Evolutionary conservation across 306 rosid genomes (phyloP), one percentile per base, ranked within the genome.

Genomic region (Purshia tridentata): DNA sequence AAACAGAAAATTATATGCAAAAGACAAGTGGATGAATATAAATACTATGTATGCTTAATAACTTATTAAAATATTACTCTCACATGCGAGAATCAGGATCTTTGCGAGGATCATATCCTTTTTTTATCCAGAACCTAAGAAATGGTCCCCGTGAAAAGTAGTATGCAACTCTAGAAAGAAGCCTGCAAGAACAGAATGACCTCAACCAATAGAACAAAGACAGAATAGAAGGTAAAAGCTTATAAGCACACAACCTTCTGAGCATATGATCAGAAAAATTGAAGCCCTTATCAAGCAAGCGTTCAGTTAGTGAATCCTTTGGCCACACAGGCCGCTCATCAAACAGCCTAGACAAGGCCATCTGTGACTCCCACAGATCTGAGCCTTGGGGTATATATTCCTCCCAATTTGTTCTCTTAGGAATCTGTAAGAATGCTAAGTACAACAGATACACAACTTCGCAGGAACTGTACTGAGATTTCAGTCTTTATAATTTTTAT

Each of bases 121-220:
- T 94, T 87, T 78, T 94, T 65, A 94, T 91, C 98, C 97, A 89
- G 57, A 94, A 91, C 81, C 97, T 85, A 60, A 78, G 88, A 86
- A 89, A 94, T 61, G 98, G 98, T 74, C 98, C 97, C 61, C 95
- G 84, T 1, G 98, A 89, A 79, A 91, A 94, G 88, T 91, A 94
- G 82, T 91, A 94, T 73, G 98, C 90, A 71, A 89, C 85, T 83
- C 97, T 88, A 63, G 88, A 94, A 46, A 94, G 97, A 88, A 86
- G 89, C 91, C 98, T 94, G 87, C 84, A 84, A 78, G 61, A 69
- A 61, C 41, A 65, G 57, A 67, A 11, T 23, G 23, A 51, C 62
- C 41, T 72, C 72, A 61, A 69, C 29, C 47, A 45, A 14, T 68
- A 18, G 42, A 66, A 23, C 23, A 55, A 74, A 76, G 63, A 73